Percentiles rank a stretch among this genome's conserved stretches.
Conservation (phyloP, 2,329 filamentous ascomycete species). For the Talaromyces islandicus region DNA sequence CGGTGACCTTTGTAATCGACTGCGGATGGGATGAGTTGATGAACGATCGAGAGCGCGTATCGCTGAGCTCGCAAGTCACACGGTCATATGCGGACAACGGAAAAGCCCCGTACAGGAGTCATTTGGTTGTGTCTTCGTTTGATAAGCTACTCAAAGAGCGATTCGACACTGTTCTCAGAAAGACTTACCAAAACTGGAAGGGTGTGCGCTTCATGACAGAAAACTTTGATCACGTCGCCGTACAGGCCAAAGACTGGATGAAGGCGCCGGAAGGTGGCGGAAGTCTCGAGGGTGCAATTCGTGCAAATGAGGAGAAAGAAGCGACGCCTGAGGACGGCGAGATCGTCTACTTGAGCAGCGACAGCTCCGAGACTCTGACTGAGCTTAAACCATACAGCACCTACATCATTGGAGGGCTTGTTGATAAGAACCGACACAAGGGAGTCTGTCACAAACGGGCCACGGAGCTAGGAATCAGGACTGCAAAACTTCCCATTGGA, state of each 20-base stretch:
- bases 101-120: constrained; percentile 59
- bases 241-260: constrained; percentile 65
- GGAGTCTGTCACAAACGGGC: constrained; percentile 85
- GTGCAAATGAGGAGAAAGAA: constrained; percentile 27
- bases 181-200: constrained; percentile 73
- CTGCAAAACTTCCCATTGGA: constrained; percentile 89
- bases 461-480: constrained; percentile 67
- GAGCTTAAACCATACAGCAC: constrained; percentile 80
- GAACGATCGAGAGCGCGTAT: constrained; percentile 78
- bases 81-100: constrained; percentile 85
- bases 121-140: constrained; percentile 74
- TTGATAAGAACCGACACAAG: constrained; percentile 96
- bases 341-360: constrained; percentile 84
- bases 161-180: constrained; percentile 68
- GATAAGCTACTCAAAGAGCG: constrained; percentile 66
- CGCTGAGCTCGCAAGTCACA: constrained; percentile 76
- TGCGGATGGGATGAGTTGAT: constrained; percentile 90
- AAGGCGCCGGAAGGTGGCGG: constrained; percentile 49
- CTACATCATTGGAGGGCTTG: constrained; percentile 89
- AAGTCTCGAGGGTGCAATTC: constrained; percentile 54
- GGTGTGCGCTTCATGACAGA: constrained; percentile 66
- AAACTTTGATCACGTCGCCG: constrained; percentile 66
- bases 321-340: constrained; percentile 43
- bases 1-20: constrained; percentile 78
- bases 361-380: constrained; percentile 79